Conservation (phyloP, 2,329 filamentous ascomycete species). For the Pseudocercospora musae region DNA sequence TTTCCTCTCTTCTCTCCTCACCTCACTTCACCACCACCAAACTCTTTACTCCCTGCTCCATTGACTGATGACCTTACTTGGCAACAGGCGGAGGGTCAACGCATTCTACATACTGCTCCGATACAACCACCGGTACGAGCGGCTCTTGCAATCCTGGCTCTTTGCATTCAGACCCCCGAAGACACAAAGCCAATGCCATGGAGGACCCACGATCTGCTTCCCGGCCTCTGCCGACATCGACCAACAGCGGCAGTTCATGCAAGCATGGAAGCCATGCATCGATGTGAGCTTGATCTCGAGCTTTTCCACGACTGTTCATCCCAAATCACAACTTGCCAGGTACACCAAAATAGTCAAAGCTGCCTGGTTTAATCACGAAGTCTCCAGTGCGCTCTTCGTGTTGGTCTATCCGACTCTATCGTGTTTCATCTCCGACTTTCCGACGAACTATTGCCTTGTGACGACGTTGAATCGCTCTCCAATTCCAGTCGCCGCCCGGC, state of each 20-base stretch:
- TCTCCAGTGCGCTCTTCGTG: not conserved
- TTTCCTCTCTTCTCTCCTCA: not conserved
- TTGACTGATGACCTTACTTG: not conserved
- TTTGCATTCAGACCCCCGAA: not conserved
- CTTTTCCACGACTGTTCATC: not conserved
- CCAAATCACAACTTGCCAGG: not conserved
- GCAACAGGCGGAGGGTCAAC: not conserved
- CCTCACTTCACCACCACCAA: not conserved
- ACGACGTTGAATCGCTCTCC: not conserved
- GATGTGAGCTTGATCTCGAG: not conserved
- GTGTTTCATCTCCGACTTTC: not conserved
- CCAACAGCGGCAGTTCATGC: not conserved
- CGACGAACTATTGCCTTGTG: not conserved
- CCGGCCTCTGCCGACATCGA: not conserved
- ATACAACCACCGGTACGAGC: not conserved
- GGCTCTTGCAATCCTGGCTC: not conserved
- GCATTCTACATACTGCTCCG: not conserved
- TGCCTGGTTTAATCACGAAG: not conserved
- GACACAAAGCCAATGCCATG: not conserved
- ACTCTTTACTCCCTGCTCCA: not conserved
- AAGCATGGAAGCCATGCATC: not conserved
- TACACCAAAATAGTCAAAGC: not conserved
- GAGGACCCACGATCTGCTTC: not conserved
- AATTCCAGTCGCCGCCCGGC: not conserved
- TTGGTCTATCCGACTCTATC: not conserved